These are phyloP conservation scores for Mortierella sp. DNA, from an alignment of 371 early-diverging fungal genomes.

Conservation along the genomic window DNA sequence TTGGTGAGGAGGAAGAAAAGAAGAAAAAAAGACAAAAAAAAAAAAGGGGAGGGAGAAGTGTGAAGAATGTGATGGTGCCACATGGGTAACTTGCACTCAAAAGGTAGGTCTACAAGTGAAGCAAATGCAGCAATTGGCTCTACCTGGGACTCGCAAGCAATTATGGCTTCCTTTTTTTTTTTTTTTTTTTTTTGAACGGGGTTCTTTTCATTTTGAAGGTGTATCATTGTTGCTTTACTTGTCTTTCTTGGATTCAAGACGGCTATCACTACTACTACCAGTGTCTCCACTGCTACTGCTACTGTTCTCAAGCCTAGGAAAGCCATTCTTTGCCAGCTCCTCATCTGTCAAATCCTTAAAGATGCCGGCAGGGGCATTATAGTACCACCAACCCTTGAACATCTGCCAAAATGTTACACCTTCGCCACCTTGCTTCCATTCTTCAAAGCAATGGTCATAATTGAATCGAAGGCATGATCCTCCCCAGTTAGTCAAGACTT, in stretches of 20 bases:
- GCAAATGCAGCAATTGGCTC: conserved; percentile 5
- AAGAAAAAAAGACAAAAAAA: background rate
- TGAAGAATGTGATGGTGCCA: conserved; percentile 6
- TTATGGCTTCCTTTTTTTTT: background rate
- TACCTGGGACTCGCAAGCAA: conserved; percentile 3
- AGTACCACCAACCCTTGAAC: conserved; percentile 46
- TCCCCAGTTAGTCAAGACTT: conserved; percentile 54
- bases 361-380: conserved; percentile 30
- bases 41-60: background rate
- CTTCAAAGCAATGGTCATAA: conserved; percentile 34
- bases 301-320: conserved; percentile 10
- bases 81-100: background rate
- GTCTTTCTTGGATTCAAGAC: conserved; percentile 40
- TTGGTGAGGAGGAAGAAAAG: background rate
- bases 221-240: conserved; percentile 20
- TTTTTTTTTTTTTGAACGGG: background rate
- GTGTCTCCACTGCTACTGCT: background rate
- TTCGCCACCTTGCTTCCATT: conserved; percentile 38
- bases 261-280: background rate
- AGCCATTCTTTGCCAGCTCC: conserved; percentile 28
- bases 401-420: conserved; percentile 47
- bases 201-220: background rate
- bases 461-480: conserved; percentile 54
- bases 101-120: background rate
- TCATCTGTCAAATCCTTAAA: conserved; percentile 44